These are phyloP conservation scores for Leptographium flavum DNA, from an alignment of 2,329 filamentous ascomycete species.

Conservation along the genomic window DNA sequence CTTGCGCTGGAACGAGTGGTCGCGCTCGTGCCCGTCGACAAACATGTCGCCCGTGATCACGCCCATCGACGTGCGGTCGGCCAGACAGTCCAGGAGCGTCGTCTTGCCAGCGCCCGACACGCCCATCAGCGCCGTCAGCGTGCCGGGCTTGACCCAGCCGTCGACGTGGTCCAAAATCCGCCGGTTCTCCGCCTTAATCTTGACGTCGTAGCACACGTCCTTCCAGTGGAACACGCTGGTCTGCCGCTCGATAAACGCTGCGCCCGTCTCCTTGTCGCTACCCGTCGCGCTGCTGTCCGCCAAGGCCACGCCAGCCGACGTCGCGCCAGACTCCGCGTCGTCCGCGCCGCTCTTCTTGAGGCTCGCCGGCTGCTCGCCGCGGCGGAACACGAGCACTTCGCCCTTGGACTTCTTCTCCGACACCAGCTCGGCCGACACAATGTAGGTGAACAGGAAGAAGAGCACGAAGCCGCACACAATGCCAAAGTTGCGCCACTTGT, in stretches of 20 bases:
- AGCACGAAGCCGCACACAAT: constrained; percentile 51
- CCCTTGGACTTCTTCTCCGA: constrained; percentile 58
- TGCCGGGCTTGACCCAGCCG: constrained; percentile 88
- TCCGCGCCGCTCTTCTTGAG: constrained; percentile 48
- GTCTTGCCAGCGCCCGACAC: constrained; percentile 87
- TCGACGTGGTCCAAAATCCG: constrained; percentile 75
- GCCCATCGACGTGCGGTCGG: constrained; percentile 76
- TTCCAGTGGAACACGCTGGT: constrained; percentile 78
- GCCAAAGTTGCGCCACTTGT: constrained; percentile 60
- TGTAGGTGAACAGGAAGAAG: constrained; percentile 47
- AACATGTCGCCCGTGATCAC: constrained; percentile 76
- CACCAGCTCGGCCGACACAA: constrained; percentile 51
- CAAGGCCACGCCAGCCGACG: constrained; percentile 28
- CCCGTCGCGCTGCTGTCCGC: not conserved
- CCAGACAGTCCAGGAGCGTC: constrained; percentile 73
- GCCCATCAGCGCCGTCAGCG: constrained; percentile 79
- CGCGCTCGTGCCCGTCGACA: constrained; percentile 49
- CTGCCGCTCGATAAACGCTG: constrained; percentile 35
- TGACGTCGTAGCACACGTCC: constrained; percentile 61
- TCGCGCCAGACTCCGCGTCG: constrained; percentile 40
- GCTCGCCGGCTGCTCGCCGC: constrained; percentile 46
- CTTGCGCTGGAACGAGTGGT: constrained; percentile 77
- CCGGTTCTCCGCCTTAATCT: constrained; percentile 66
- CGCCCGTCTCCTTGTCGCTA: constrained; percentile 25
- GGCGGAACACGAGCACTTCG: constrained; percentile 61